Conservation (phyloP, 306 rosid genomes). For the Cucurbita moschata region DNA sequence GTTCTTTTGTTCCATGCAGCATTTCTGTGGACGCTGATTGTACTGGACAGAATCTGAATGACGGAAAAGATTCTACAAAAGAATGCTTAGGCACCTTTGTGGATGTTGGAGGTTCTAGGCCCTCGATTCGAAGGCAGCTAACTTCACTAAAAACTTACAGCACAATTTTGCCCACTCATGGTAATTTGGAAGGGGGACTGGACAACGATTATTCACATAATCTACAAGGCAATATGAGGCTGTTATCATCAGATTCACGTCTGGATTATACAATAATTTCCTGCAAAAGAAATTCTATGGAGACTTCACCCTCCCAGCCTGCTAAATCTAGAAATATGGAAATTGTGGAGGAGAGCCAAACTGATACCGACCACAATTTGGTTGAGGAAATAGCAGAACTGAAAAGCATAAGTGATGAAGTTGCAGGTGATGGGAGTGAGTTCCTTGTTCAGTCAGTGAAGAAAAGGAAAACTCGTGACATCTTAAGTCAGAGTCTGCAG, state of each 20-base stretch:
- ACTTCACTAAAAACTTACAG: constrained; percentile 46
- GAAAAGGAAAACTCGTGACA: constrained; percentile 21
- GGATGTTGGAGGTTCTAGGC: constrained; percentile 20
- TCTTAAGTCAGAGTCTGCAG: constrained; percentile 26
- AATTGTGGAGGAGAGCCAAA: constrained; percentile 19
- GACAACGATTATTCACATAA: constrained; percentile 16
- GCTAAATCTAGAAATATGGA: constrained; percentile 11
- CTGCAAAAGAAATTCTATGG: constrained; percentile 20
- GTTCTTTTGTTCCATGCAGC: constrained; percentile 86
- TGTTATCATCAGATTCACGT: constrained; percentile 19
- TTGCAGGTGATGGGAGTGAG: constrained; percentile 12
- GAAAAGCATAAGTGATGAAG: constrained; percentile 17
- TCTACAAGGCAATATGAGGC: constrained; percentile 16
- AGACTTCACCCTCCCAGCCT: constrained; percentile 3
- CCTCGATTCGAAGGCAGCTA: constrained; percentile 16
- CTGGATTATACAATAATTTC: constrained; percentile 15
- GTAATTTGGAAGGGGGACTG: constrained; percentile 8
- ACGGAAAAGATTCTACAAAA: constrained; percentile 14
- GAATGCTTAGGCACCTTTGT: constrained; percentile 15
- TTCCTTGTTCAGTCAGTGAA: constrained; percentile 16
- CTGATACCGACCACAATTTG: constrained; percentile 14
- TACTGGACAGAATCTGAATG: constrained; percentile 15
- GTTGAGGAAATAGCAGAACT: constrained; percentile 11
- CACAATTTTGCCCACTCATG: constrained; percentile 21
- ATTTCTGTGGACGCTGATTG: constrained; percentile 33